Evolutionary conservation across 1,139 yeast species (phyloP), one percentile per base, ranked within the genome.

Genomic region (Zygosaccharomyces sapae): DNA sequence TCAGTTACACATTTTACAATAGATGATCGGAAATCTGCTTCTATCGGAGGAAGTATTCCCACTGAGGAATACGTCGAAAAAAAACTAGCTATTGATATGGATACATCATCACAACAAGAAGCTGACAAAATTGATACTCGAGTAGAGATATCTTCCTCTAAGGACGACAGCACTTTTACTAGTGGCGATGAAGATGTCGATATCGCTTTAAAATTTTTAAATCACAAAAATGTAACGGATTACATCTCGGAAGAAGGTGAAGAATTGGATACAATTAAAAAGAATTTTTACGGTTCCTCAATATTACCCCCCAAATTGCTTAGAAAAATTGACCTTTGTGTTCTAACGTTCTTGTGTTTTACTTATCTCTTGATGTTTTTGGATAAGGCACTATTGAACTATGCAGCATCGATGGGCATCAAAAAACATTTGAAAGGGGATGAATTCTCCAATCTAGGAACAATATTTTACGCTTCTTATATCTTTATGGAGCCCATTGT

Each of bases 401-500:
- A 72, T 53, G 77, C 78, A 6, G 74, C 75, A 13, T 70, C 74
- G 1, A 67, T 78, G 69, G 86, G 86, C 1, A 69, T 81, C 49
- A 70, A 70, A 49, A 58, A 66, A 1, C 70, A 74, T 50, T 54
- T 73, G 46, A 55, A 61, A 9, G 73, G 73, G 4, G 61, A 69
- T 41, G 70, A 73, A 44, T 75, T 71, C 55, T 69, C 73, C 29
- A 79, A 85, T 77, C 67, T 79, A 44, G 78, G 81, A n/a, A 80
- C 86, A 1, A 73, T 80, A 29, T 81, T 82, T 61, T 70, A 71
- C 45, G 76, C 73, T 3, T 66, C 75, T 36, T 78, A 77, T 52
- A 79, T 79, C 43, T 68, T 75, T 49, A 83, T 85, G 31, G 78
- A 79, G 42, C 72, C 78, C 19, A 76, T 83, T 10, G 74, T 76